A percentile compares a stretch with the other conserved stretches of the same genome.
phyloP scores from a whole-genome alignment of 352 stramenopile species.

The Globisporangium takayamanum region DNA sequence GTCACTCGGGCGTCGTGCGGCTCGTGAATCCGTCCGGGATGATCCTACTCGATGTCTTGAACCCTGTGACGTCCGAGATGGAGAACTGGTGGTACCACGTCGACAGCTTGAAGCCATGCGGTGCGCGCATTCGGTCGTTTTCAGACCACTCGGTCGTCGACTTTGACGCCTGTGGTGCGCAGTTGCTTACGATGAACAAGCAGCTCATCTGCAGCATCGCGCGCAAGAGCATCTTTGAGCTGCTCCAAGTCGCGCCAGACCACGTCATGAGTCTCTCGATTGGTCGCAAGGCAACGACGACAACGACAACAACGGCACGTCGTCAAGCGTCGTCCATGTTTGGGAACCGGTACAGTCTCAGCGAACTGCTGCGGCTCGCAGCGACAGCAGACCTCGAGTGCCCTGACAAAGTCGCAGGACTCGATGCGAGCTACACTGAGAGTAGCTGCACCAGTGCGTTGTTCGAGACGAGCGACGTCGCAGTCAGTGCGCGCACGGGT shows the following conservation, averaged over 20 bases:
- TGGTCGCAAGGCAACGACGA: constrained; percentile 6
- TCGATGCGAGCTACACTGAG: constrained; percentile 17
- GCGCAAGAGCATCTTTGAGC: constrained; percentile 53
- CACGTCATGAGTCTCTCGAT: constrained; percentile 53
- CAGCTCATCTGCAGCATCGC: constrained; percentile 53
- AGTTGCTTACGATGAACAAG: constrained; percentile 32
- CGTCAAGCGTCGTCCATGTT: constrained; percentile 14
- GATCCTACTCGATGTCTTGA: constrained; percentile 57
- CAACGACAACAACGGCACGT: not conserved
- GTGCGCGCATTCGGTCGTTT: constrained; percentile 12
- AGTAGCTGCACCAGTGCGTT: not conserved
- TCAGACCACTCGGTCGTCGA: constrained; percentile 35
- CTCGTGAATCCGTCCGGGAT: constrained; percentile 45
- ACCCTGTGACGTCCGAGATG: constrained; percentile 33
- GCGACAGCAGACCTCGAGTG: constrained; percentile 47
- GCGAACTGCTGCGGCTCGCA: constrained; percentile 48
- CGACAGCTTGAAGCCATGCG: constrained; percentile 30
- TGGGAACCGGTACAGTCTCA: constrained; percentile 38
- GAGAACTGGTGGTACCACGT: constrained; percentile 76
- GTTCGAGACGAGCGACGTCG: not conserved
- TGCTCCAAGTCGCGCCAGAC: constrained; percentile 50
- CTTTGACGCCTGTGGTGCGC: constrained; percentile 28
- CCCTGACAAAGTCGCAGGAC: constrained; percentile 28
- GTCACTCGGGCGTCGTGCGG: constrained; percentile 44
- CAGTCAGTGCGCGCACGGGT: constrained; percentile 6